These are phyloP conservation scores for Coemansia furcata DNA, from an alignment of 192 early-diverging fungal species.

Conservation along the genomic window DNA sequence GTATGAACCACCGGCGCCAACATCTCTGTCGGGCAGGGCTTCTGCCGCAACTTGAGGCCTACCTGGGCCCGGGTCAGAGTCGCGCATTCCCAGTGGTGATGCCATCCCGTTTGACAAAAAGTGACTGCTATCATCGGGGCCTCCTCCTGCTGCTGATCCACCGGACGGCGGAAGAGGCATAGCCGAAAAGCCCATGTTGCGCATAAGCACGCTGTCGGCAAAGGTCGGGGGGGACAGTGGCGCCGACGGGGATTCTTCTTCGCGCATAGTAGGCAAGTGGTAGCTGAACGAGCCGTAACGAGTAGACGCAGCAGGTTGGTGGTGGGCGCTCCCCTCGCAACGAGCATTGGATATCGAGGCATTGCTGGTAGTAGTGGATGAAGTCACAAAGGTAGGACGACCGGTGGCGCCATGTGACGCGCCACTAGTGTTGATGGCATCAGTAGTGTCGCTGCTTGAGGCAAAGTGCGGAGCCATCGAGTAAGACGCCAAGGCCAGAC, in stretches of 20 bases:
- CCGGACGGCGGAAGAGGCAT: conserved; percentile 5
- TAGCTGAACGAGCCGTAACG: conserved; percentile 30
- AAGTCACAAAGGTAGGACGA: background rate
- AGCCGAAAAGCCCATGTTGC: conserved; percentile 31
- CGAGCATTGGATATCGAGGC: background rate
- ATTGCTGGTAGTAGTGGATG: background rate
- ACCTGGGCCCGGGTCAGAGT: background rate
- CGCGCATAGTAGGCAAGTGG: conserved; percentile 47
- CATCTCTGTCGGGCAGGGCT: background rate
- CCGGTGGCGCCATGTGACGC: conserved; percentile 23
- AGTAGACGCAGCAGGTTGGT: background rate
- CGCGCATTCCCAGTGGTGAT: conserved; percentile 14
- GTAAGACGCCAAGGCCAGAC: conserved; percentile 28
- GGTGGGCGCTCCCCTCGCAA: background rate
- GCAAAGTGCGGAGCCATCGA: conserved; percentile 24
- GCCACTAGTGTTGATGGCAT: conserved; percentile 22
- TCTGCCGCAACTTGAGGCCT: background rate
- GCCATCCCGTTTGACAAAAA: conserved; percentile 8
- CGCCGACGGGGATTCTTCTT: conserved; percentile 25
- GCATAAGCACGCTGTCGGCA: conserved; percentile 29
- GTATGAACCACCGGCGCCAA: background rate
- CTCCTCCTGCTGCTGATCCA: conserved; percentile 1
- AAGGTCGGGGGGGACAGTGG: conserved; percentile 5
- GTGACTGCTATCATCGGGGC: background rate
- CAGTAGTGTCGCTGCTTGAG: conserved; percentile 6